These are phyloP conservation scores for Fraxinus americana DNA, from an alignment of 257 asterid species.

Conservation along the genomic window DNA sequence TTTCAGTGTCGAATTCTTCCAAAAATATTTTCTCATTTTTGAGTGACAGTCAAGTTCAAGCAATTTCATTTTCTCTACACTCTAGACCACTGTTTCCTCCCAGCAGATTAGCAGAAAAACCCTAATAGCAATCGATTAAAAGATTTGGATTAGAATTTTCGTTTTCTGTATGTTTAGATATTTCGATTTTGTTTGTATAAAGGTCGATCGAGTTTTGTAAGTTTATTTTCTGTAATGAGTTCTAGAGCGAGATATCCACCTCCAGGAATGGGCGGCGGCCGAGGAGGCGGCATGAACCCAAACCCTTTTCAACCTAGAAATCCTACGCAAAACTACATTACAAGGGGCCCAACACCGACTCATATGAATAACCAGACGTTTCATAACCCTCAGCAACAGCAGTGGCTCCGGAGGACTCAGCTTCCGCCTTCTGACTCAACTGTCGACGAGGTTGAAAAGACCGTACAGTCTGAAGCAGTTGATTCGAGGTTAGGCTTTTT, in stretches of 20 bases:
- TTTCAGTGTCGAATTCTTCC: slow-evolving; percentile 17
- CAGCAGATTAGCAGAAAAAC: neutral
- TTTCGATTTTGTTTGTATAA: slow-evolving; percentile 25
- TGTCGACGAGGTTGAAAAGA: slow-evolving; percentile 82
- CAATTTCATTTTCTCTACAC: neutral
- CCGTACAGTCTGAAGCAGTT: slow-evolving; percentile 77
- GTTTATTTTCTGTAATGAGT: slow-evolving; percentile 57
- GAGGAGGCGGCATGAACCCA: slow-evolving; percentile 58
- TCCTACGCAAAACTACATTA: slow-evolving; percentile 65
- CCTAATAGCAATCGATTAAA: slow-evolving; percentile 13
- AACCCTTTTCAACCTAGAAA: slow-evolving; percentile 66
- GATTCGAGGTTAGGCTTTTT: slow-evolving; percentile 63
- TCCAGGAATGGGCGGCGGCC: slow-evolving; percentile 82
- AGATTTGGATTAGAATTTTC: slow-evolving; percentile 18
- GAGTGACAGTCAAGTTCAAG: slow-evolving; percentile 8
- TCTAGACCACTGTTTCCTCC: neutral
- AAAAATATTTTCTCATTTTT: slow-evolving; percentile 18
- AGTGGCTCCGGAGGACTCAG: slow-evolving; percentile 80
- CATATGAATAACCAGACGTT: slow-evolving; percentile 52
- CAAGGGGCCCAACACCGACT: slow-evolving; percentile 55
- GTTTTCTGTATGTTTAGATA: slow-evolving; percentile 14
- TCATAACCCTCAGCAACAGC: slow-evolving; percentile 74
- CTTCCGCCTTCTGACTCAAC: slow-evolving; percentile 47
- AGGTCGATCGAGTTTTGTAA: slow-evolving; percentile 21
- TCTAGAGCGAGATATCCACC: slow-evolving; percentile 85